These are phyloP conservation scores for Litsea cubeba DNA, from an alignment of 164 flowering plant genomes.

Conservation along the genomic window DNA sequence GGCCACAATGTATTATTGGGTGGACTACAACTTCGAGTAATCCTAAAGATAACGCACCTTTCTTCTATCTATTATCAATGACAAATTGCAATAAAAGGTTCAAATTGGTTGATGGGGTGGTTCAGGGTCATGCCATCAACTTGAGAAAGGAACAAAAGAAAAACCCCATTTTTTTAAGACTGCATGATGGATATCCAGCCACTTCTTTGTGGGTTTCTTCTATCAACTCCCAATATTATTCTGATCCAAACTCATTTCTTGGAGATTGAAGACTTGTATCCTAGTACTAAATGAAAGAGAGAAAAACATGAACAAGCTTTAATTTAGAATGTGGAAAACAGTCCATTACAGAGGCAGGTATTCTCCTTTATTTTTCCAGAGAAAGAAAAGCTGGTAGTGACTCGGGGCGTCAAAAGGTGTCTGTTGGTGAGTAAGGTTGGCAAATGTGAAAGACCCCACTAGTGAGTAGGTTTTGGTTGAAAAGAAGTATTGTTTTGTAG, in stretches of 20 bases:
- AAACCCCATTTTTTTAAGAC: not conserved
- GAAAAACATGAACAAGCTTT: not conserved
- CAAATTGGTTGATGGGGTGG: not conserved
- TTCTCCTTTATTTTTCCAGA: not conserved
- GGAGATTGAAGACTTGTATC: not conserved
- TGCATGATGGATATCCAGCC: not conserved
- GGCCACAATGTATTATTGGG: no score
- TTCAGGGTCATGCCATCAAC: not conserved
- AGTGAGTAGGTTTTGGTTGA: not conserved
- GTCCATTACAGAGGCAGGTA: not conserved
- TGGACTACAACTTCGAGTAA: no score
- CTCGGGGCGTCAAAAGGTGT: constrained; percentile 14
- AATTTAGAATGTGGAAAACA: not conserved
- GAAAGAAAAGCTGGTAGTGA: constrained; percentile 11
- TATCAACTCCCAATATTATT: not conserved
- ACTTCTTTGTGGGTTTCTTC: not conserved
- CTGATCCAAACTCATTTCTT: not conserved
- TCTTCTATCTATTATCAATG: not conserved
- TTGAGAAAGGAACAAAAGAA: not conserved
- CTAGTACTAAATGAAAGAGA: not conserved
- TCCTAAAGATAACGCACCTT: no score
- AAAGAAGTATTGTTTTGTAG: constrained; percentile 11
- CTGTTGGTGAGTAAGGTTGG: constrained; percentile 34
- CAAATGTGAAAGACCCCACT: constrained; percentile 19
- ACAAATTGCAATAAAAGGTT: not conserved